These are phyloP conservation scores for Citeromyces nyonsensis DNA, from an alignment of 805 yeast species.

Conservation along the genomic window DNA sequence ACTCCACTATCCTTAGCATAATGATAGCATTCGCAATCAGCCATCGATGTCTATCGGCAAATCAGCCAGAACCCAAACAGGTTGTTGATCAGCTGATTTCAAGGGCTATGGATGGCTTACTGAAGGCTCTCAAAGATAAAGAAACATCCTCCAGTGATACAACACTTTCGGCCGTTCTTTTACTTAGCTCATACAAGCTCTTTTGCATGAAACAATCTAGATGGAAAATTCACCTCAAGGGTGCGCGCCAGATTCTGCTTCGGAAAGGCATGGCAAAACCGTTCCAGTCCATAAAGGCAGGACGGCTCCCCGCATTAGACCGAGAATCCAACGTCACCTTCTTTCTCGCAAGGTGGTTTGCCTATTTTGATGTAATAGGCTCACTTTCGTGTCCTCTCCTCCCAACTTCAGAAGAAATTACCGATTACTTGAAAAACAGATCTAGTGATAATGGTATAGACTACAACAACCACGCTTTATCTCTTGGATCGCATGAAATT, in stretches of 20 bases:
- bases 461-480: background rate
- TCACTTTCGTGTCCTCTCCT: constrained; percentile 36
- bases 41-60: constrained; percentile 15
- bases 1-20: constrained; percentile 39
- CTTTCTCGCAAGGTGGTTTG: constrained; percentile 55
- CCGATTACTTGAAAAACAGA: constrained; percentile 4
- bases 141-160: constrained; percentile 45
- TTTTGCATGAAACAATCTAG: constrained; percentile 26
- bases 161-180: constrained; percentile 45
- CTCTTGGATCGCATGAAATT: constrained; percentile 19
- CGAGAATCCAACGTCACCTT: constrained; percentile 23
- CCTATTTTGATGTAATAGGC: constrained; percentile 50
- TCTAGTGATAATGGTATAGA: constrained; percentile 6
- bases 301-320: constrained; percentile 9
- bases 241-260: constrained; percentile 49
- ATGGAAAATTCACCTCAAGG: constrained; percentile 53
- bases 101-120: constrained; percentile 40
- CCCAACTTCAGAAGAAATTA: constrained; percentile 11
- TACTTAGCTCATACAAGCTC: constrained; percentile 41
- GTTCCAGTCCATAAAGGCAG: constrained; percentile 7
- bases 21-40: constrained; percentile 33
- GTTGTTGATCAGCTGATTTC: constrained; percentile 36
- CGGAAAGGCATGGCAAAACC: constrained; percentile 25
- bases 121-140: constrained; percentile 31
- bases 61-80: constrained; percentile 17